Base-by-base conservation (phyloP, 768 basidiomycete species). In the Termitomyces sp. region DNA sequence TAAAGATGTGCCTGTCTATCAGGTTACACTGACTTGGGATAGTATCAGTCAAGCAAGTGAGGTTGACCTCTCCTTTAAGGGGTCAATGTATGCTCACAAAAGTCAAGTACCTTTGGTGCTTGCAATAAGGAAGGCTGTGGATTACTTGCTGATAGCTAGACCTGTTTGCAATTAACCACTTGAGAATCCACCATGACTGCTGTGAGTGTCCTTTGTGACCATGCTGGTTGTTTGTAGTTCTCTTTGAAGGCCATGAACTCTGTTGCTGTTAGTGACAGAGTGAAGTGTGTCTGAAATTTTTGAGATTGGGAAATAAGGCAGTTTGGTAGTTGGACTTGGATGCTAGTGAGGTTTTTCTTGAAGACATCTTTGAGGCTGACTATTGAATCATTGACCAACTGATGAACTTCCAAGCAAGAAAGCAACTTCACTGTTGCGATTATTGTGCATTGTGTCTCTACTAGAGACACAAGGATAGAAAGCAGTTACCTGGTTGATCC, bases 401-500 rank as follows among this genome's bases (percentile, higher is more conserved):
- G 67, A 53, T 24, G 46, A 46, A 46, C 27, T 29, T 22, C 26
- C 18, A 16, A 46, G 29, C 26, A 27, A 46, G 46, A 46, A 46
- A 46, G 46, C 29, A 14, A 46, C 27, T 46, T 46, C 26, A 46
- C 10, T 4, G 46, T 46, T 29, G 27, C 27, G 46, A 46, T 18
- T 46, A 46, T 46, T 16, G 46, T 46, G 46, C 46, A 3, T 46
- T 46, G 46, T 13, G 26, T 7, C 26, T 46, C 26, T 46, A 9
- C 5, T 5, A 46, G 26, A 26, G 44, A 36, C 56, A 49, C 46
- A 56, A 61, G 56, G 56, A 61, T 48, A 16, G 46, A 46, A 46
- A 27, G 44, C 27, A 46, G 44, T 46, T 85, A 86, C 83, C 85
- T 85, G 85, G 84, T 86, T 86, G 84, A 86, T 86, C 82, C 84